Conservation (phyloP, 768 basidiomycete genomes). For the Fibroporia radiculosa region DNA sequence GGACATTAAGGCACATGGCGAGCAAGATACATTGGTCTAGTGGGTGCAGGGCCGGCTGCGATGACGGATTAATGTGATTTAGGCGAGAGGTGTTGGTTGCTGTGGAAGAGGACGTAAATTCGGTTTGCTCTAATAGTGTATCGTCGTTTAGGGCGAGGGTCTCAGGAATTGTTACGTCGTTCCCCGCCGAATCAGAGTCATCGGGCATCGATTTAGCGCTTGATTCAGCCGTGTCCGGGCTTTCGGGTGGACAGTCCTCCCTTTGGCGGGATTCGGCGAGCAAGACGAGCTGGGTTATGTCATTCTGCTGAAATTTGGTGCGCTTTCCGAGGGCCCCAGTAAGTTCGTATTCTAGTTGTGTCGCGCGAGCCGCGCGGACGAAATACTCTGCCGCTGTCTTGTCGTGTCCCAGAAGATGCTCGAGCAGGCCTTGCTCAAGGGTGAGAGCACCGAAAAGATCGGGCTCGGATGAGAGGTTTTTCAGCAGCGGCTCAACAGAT, state of each 20-base stretch:
- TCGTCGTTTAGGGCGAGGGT: constrained; percentile 87
- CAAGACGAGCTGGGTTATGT: constrained; percentile 85
- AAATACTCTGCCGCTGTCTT: constrained; percentile 73
- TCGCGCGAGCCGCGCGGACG: constrained; percentile 65
- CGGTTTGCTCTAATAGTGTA: constrained; percentile 89
- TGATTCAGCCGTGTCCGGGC: constrained; percentile 1
- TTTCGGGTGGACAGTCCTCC: constrained; percentile 5
- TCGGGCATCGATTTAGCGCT: constrained; percentile 4
- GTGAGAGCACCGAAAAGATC: constrained; percentile 62
- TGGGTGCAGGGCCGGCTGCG: constrained; percentile 84
- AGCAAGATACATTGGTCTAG: constrained; percentile 92
- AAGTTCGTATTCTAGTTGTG: constrained; percentile 80
- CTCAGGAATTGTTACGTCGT: constrained; percentile 50
- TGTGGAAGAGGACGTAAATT: constrained; percentile 73
- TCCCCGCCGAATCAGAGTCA: background rate
- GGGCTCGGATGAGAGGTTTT: constrained; percentile 38
- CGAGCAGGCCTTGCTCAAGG: constrained; percentile 72
- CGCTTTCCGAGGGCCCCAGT: constrained; percentile 90
- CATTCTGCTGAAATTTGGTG: constrained; percentile 86
- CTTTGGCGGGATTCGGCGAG: constrained; percentile 74
- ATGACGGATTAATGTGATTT: constrained; percentile 68
- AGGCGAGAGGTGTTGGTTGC: constrained; percentile 40
- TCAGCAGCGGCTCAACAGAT: constrained; percentile 34
- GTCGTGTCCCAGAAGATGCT: constrained; percentile 72
- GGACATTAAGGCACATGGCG: constrained; percentile 82